Percentiles rank a stretch among this genome's conserved stretches.
These are phyloP conservation scores for Arabis hirsuta DNA, from an alignment of 345 rosid genomes.

Conservation along the genomic window DNA sequence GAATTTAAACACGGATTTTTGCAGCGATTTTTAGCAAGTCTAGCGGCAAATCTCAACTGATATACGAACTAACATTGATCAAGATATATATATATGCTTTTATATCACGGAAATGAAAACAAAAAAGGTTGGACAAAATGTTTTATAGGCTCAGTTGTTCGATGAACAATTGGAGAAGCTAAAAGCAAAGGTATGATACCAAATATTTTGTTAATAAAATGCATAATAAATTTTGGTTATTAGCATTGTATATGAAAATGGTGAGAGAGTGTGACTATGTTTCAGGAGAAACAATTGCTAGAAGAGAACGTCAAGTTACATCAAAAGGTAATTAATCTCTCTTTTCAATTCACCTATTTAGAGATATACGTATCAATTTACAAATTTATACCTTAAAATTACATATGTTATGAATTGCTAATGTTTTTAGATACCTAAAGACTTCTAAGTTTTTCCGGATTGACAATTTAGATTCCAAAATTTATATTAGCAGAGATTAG, in stretches of 20 bases:
- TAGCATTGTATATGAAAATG: slow-evolving; percentile 20
- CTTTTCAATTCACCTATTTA: neutral
- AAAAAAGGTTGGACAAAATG: slow-evolving; percentile 6
- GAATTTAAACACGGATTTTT: neutral
- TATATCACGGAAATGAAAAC: slow-evolving; percentile 5
- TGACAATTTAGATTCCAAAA: neutral
- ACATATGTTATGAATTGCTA: neutral
- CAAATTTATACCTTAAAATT: neutral
- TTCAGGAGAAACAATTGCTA: slow-evolving; percentile 42
- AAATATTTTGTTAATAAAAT: slow-evolving; percentile 2
- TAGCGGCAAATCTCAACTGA: neutral
- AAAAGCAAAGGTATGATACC: slow-evolving; percentile 53
- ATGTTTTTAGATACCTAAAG: neutral
- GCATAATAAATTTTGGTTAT: neutral
- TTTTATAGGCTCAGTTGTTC: slow-evolving; percentile 54
- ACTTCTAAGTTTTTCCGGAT: neutral
- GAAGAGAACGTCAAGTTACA: slow-evolving; percentile 37
- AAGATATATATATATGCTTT: neutral
- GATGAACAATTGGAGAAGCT: slow-evolving; percentile 56
- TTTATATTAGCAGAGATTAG: neutral
- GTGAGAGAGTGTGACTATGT: slow-evolving; percentile 13
- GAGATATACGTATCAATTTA: neutral
- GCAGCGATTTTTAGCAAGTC: neutral
- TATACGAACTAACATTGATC: neutral
- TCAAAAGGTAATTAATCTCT: slow-evolving; percentile 37